These are phyloP conservation scores for Aspergillus glaucus DNA, from an alignment of 2,329 filamentous ascomycete species.

Conservation along the genomic window DNA sequence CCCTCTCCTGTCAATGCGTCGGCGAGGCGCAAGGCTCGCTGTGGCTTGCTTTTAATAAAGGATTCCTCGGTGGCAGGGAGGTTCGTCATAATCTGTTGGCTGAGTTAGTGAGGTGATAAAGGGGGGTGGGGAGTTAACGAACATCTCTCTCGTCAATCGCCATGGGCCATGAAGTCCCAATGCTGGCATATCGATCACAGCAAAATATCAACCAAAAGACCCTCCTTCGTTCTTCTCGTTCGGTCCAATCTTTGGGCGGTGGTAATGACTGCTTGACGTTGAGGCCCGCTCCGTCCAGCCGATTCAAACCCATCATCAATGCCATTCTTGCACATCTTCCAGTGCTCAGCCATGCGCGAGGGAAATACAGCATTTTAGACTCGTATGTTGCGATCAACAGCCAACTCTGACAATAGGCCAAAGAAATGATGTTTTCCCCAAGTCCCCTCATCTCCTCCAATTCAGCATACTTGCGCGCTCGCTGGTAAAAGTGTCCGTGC, in stretches of 20 bases:
- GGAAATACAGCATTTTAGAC: constrained; percentile 97
- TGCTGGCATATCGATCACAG: constrained; percentile 85
- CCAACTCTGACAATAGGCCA: constrained; percentile 83
- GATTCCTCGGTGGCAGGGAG: constrained; percentile 79
- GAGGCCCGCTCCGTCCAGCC: constrained; percentile 71
- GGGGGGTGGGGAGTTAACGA: constrained; percentile 19
- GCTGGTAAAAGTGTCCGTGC: constrained; percentile 82
- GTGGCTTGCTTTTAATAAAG: constrained; percentile 71
- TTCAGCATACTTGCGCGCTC: constrained; percentile 84
- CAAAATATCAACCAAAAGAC: constrained; percentile 96
- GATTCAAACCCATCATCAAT: constrained; percentile 90
- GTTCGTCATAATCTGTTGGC: constrained; percentile 64
- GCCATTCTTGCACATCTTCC: constrained; percentile 73
- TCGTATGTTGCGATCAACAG: constrained; percentile 75
- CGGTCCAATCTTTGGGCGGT: constrained; percentile 85
- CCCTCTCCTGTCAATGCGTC: constrained; percentile 56
- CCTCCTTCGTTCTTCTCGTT: constrained; percentile 80
- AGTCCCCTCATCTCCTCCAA: constrained; percentile 86
- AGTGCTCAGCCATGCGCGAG: constrained; percentile 87
- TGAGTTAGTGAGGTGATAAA: constrained; percentile 12
- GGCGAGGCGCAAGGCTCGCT: constrained; percentile 61
- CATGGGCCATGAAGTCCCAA: constrained; percentile 97
- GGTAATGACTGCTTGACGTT: constrained; percentile 91
- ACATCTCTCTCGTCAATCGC: constrained; percentile 81
- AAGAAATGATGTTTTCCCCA: constrained; percentile 78